Evolutionary conservation across 2,329 filamentous ascomycete genomes (phyloP).

Genomic region (Geosmithia putterillii): DNA sequence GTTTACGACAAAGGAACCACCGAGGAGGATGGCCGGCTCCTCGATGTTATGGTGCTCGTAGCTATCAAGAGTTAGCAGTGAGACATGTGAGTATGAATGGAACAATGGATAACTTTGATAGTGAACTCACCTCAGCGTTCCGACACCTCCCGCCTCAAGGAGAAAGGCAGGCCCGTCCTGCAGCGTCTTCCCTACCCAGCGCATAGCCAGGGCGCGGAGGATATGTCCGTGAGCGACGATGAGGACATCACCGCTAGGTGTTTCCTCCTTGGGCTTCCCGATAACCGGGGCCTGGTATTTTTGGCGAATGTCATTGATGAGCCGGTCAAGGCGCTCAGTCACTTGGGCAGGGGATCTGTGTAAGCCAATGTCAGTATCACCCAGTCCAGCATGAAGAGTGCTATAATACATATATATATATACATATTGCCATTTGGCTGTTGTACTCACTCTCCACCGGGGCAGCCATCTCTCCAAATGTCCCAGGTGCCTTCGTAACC

Average conservation of each 20-base stretch:
- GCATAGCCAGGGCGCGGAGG: slow-evolving; percentile 73
- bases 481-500: slow-evolving; percentile 57
- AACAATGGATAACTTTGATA: too few species aligned
- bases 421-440: too few species aligned
- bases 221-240: slow-evolving; percentile 89
- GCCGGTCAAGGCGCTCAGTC: slow-evolving; percentile 55
- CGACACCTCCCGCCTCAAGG: slow-evolving; percentile 80
- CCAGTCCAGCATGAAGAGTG: not conserved
- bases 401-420: not conserved
- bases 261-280: slow-evolving; percentile 30
- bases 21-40: slow-evolving; percentile 69
- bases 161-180: slow-evolving; percentile 67
- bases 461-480: slow-evolving; percentile 84
- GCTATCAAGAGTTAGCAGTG: slow-evolving; percentile 22
- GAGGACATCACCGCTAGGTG: slow-evolving; percentile 22
- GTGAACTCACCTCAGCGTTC: slow-evolving; percentile 63
- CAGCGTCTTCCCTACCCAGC: slow-evolving; percentile 67
- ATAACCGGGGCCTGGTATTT: slow-evolving; percentile 54
- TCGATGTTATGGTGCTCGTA: slow-evolving; percentile 71
- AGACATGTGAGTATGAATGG: not conserved
- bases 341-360: slow-evolving; percentile 58
- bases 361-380: not conserved
- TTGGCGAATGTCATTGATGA: slow-evolving; percentile 64
- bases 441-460: slow-evolving; percentile 65
- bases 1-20: slow-evolving; percentile 53